Evolutionary conservation across 2,329 filamentous ascomycete genomes (phyloP).

Genomic region (Colletotrichum gloeosporioides): DNA sequence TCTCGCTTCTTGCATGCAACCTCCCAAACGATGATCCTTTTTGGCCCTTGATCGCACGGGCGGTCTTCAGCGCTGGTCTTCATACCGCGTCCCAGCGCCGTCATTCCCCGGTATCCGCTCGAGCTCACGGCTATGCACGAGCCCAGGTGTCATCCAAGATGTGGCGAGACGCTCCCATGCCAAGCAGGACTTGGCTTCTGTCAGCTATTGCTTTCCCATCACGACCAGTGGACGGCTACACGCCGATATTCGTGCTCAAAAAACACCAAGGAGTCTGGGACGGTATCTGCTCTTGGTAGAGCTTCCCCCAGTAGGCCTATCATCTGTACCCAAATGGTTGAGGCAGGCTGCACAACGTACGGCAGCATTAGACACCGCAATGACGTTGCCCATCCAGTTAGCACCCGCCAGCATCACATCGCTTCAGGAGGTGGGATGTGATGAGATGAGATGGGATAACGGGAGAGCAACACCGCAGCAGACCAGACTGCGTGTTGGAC

Average conservation of each 20-base stretch:
- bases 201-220: not conserved
- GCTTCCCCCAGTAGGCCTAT: not conserved
- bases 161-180: not conserved
- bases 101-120: not conserved
- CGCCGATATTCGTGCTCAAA: not conserved
- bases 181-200: not conserved
- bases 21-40: not conserved
- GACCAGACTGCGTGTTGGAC: not conserved
- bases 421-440: not conserved
- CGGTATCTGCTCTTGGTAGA: not conserved
- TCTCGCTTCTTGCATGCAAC: not conserved
- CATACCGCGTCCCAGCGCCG: not conserved
- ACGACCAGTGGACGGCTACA: not conserved
- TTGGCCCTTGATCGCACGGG: not conserved
- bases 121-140: not conserved
- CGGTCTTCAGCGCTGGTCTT: not conserved
- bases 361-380: not conserved
- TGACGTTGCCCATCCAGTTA: not conserved
- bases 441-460: not conserved
- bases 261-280: not conserved
- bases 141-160: not conserved
- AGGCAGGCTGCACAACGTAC: not conserved
- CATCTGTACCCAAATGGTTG: not conserved
- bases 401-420: not conserved
- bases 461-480: constrained; percentile 5